Base-by-base conservation (phyloP, 2,329 filamentous ascomycete genomes). In the Fusarium beomiforme region DNA sequence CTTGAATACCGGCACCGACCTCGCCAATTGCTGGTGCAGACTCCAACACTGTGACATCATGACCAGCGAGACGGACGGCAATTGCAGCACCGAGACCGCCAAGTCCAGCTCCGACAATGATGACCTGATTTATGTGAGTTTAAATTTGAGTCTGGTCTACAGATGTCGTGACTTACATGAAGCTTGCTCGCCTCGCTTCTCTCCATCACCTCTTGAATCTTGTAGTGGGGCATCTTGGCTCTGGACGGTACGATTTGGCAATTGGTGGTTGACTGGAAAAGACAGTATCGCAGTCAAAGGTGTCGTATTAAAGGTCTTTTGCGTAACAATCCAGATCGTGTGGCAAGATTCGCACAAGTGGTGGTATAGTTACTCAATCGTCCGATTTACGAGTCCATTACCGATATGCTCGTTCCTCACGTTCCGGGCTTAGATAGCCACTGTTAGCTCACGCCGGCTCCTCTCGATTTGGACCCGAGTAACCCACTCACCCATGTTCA, bases 1-100 rank as follows among this genome's bases (percentile, higher is more conserved):
- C 67, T 59, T 77, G 75, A 23, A 77, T 77, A 5, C 75, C 75
- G 8, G 75, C 75, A 8, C 75, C 75, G 13, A 77, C 74, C 31
- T 77, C 75, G n/a, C 73, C 74, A 13, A 77, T 74, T 33, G 47
- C 44, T 7, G 69, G 43, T 7, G 75, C 72, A 17, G 72, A 49
- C 54, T 77, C 75, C 12, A 77, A 64, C 4, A 77, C 74, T 2
- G 74, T 76, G 24, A 77, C 75, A 44, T 68, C 60, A 43, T 77
- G 75, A 7, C 75, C 75, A 5, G 74, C 71, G 19, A 77, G 71
- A 6, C 70, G 59, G 13, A 75, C 64, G 11, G 66, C 55, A 23
- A 77, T 76, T 17, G 75, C 75, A 23, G 75, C 74, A 3, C 71
- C 73, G 9, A 77, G 62, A 5, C 75, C 75, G 21, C 75, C 75